These are phyloP conservation scores for Coemansia furcata DNA, from an alignment of 192 early-diverging fungal species.

Conservation along the genomic window DNA sequence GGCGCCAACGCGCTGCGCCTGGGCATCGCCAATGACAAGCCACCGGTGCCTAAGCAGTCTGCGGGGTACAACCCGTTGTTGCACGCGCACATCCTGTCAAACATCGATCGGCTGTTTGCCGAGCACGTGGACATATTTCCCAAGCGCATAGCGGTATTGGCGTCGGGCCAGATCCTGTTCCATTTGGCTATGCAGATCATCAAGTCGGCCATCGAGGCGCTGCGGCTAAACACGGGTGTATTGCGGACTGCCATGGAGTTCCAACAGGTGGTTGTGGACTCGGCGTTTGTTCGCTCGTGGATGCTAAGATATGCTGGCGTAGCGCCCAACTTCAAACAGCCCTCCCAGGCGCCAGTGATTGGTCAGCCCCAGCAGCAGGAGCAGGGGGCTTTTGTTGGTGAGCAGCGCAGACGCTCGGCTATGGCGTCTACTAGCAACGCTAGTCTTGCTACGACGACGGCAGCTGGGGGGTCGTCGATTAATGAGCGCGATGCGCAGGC, in stretches of 20 bases:
- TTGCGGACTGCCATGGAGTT: slow-evolving; percentile 10
- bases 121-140: slow-evolving; percentile 52
- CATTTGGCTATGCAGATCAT: slow-evolving; percentile 45
- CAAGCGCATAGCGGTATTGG: slow-evolving; percentile 14
- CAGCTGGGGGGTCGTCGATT: neutral
- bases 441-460: neutral
- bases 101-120: slow-evolving; percentile 54
- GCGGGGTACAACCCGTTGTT: slow-evolving; percentile 1
- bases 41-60: neutral
- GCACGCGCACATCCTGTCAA: slow-evolving; percentile 46
- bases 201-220: slow-evolving; percentile 36
- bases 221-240: slow-evolving; percentile 22
- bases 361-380: neutral
- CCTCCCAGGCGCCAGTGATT: neutral
- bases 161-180: slow-evolving; percentile 37
- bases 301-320: slow-evolving; percentile 44
- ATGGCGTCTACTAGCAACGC: neutral
- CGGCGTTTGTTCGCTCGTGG: slow-evolving; percentile 42
- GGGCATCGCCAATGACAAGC: neutral
- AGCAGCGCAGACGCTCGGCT: slow-evolving; percentile 7
- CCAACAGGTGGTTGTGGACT: slow-evolving; percentile 35
- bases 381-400: slow-evolving; percentile 3
- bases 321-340: slow-evolving; percentile 12
- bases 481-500: slow-evolving; percentile 36
- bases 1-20: slow-evolving; percentile 7